Evolutionary conservation across 768 basidiomycete genomes (phyloP).

Genomic region (Tricholoma saponaceum): DNA sequence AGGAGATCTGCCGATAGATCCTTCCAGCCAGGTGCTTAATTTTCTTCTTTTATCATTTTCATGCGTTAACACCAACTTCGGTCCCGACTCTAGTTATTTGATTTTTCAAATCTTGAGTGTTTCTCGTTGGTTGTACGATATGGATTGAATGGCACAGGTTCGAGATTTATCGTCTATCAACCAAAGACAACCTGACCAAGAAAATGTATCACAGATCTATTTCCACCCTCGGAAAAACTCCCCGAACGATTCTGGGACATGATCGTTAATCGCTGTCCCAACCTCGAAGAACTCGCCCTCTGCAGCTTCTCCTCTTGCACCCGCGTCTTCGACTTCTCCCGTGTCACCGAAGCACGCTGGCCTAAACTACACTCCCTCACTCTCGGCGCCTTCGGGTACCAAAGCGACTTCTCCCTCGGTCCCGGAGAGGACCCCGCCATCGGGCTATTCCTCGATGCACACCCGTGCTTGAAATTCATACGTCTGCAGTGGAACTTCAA

Average conservation of each 20-base stretch:
- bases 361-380: conserved; percentile 39
- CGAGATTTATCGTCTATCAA: conserved; percentile 3
- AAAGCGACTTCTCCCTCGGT: conserved; percentile 38
- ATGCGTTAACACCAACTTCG: not conserved
- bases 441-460: conserved; percentile 33
- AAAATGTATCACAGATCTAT: conserved; percentile 25
- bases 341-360: conserved; percentile 35
- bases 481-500: conserved; percentile 49
- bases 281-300: conserved; percentile 45
- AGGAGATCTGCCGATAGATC: conserved; percentile 30
- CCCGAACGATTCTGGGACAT: conserved; percentile 44
- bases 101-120: conserved; percentile 37
- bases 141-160: conserved; percentile 36
- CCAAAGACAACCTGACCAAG: conserved; percentile 4
- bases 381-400: conserved; percentile 48
- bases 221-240: conserved; percentile 34
- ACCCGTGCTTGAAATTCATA: conserved; percentile 35
- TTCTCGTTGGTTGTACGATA: conserved; percentile 47
- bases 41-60: not conserved
- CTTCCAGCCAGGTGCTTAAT: conserved; percentile 24
- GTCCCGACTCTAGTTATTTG: conserved; percentile 28
- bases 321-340: conserved; percentile 41
- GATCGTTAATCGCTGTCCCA: conserved; percentile 40
- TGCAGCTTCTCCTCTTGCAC: conserved; percentile 46
- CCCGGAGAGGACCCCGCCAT: conserved; percentile 26